These are phyloP conservation scores for Saturnispora mendoncae DNA, from an alignment of 805 yeast genomes.

Conservation along the genomic window DNA sequence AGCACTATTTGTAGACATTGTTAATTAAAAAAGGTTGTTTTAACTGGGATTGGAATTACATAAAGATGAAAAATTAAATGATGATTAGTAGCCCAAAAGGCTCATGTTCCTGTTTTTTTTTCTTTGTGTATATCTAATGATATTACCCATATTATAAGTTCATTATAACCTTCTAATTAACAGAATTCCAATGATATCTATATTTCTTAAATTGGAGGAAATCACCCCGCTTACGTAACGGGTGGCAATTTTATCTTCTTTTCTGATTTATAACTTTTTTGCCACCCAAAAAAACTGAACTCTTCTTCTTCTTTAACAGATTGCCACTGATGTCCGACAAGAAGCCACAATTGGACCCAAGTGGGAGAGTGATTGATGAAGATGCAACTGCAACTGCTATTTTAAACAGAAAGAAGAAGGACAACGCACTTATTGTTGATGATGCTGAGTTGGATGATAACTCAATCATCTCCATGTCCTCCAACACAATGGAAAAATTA, in stretches of 20 bases:
- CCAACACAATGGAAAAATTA: constrained; percentile 88
- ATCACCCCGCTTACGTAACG: not conserved
- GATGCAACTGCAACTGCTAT: constrained; percentile 88
- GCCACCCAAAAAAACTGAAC: no score
- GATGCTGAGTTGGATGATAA: constrained; percentile 97
- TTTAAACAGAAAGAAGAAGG: constrained; percentile 95
- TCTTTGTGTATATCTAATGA: no score
- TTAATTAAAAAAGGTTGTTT: no score
- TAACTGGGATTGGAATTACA: no score
- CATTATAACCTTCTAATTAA: no score
- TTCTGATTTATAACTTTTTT: constrained; percentile 2
- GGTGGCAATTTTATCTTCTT: constrained; percentile 5
- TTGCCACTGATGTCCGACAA: constrained; percentile 16
- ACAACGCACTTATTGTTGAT: constrained; percentile 85
- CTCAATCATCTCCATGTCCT: constrained; percentile 90
- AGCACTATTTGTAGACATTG: constrained; percentile 37
- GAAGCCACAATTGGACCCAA: constrained; percentile 31
- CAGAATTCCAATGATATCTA: no score
- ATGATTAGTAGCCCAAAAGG: no score
- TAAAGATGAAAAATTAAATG: no score
- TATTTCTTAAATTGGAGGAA: not conserved
- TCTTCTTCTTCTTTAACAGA: not conserved
- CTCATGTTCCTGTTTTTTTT: no score
- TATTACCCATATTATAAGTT: no score
- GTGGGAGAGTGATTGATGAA: constrained; percentile 29